A percentile compares a stretch with the other conserved stretches of the same genome.
phyloP scores from a whole-genome alignment of 805 yeast species.

The Pichia heedii region DNA sequence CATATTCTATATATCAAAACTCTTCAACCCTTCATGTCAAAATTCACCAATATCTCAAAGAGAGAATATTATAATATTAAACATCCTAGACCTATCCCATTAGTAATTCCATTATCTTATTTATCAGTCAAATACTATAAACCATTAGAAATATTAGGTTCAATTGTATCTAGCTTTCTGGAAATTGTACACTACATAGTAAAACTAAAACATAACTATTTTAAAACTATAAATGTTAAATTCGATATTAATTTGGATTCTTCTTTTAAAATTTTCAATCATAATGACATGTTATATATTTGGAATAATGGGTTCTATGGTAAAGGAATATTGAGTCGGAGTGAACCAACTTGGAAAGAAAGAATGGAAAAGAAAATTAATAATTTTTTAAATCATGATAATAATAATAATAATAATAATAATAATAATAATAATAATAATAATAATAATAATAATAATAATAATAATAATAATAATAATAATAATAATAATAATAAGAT shows the following conservation, averaged over 20 bases:
- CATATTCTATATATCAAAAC: too few species aligned
- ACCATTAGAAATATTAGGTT: conserved; percentile 2
- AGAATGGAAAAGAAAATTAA: conserved; percentile 49
- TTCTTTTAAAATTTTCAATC: conserved; percentile 34
- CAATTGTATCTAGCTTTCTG: too few species aligned
- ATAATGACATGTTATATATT: conserved; percentile 41
- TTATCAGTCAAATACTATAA: conserved; percentile 5
- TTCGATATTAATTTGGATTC: conserved; percentile 6
- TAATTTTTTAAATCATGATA: conserved; percentile 12
- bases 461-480: not conserved
- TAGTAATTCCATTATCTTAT: conserved; percentile 3
- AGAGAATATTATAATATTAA: conserved; percentile 4
- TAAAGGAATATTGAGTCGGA: conserved; percentile 79
- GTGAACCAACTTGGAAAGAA: conserved; percentile 87
- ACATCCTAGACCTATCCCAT: conserved; percentile 10
- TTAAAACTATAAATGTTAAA: not conserved
- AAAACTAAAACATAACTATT: too few species aligned
- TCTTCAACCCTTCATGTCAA: conserved; percentile 1
- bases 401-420: not conserved
- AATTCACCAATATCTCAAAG: conserved; percentile 1
- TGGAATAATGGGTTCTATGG: conserved; percentile 93
- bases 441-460: not conserved
- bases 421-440: not conserved
- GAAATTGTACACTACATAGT: too few species aligned
- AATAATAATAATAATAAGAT: conserved; percentile 1